Percentiles rank a stretch among this genome's conserved stretches.
These are phyloP conservation scores for Ustilago sp. DNA, from an alignment of 1,284 basidiomycete genomes.

Conservation along the genomic window DNA sequence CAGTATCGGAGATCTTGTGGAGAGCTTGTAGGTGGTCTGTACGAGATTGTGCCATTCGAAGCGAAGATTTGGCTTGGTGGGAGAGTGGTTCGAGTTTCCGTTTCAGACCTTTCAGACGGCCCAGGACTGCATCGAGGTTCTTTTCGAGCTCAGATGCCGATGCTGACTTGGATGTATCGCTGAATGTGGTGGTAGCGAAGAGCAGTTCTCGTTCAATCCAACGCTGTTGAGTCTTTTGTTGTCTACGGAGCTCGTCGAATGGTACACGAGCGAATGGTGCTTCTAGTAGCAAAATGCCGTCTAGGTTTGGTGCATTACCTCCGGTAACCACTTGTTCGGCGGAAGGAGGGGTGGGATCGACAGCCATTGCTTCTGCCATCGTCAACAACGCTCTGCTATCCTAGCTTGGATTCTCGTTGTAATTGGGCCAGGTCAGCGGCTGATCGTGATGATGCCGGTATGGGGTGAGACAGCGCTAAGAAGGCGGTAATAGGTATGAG, in stretches of 20 bases:
- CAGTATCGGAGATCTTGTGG: slow-evolving; percentile 34
- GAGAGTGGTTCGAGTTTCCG: slow-evolving; percentile 76
- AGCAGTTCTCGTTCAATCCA: slow-evolving; percentile 54
- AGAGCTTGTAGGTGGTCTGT: slow-evolving; percentile 51
- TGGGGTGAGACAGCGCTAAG: no score
- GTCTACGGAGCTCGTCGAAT: slow-evolving; percentile 58
- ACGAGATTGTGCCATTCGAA: slow-evolving; percentile 44
- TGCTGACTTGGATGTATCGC: slow-evolving; percentile 10
- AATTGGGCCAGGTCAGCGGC: background rate
- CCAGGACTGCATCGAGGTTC: slow-evolving; percentile 80
- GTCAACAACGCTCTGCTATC: background rate
- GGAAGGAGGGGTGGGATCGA: slow-evolving; percentile 17
- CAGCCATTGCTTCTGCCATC: slow-evolving; percentile 23
- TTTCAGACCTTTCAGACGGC: slow-evolving; percentile 80
- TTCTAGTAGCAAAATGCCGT: slow-evolving; percentile 86
- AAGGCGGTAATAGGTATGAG: no score
- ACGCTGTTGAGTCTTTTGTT: slow-evolving; percentile 63
- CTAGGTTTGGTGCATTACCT: slow-evolving; percentile 68
- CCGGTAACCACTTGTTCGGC: background rate
- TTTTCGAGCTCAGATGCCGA: slow-evolving; percentile 61
- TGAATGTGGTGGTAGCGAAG: slow-evolving; percentile 32
- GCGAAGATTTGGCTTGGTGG: slow-evolving; percentile 26
- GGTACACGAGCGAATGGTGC: slow-evolving; percentile 83
- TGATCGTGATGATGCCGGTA: slow-evolving; percentile 1
- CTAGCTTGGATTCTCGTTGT: no score